These are phyloP conservation scores for Xylaria sp. DNA, from an alignment of 2,329 filamentous ascomycete genomes.

Conservation along the genomic window DNA sequence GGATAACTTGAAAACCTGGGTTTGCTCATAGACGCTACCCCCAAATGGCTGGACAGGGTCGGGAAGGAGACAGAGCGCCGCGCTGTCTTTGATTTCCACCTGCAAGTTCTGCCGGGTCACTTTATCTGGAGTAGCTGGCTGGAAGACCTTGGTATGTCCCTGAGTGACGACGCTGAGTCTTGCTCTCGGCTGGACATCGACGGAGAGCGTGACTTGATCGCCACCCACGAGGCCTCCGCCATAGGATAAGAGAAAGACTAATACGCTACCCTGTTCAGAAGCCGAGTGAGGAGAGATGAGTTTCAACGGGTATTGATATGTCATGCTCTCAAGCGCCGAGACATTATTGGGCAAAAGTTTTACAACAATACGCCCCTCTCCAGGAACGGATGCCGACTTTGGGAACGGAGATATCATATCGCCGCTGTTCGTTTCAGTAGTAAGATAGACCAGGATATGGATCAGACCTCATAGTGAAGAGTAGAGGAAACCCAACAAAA, in stretches of 20 bases:
- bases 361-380: conserved; percentile 77
- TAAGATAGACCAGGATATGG: neutral
- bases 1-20: conserved; percentile 72
- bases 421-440: neutral
- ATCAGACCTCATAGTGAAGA: conserved; percentile 11
- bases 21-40: conserved; percentile 80
- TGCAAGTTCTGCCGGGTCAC: conserved; percentile 61
- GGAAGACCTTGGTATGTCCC: conserved; percentile 96
- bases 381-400: conserved; percentile 71
- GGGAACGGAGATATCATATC: conserved; percentile 72
- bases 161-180: conserved; percentile 70
- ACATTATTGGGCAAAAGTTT: conserved; percentile 70
- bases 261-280: conserved; percentile 65
- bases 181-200: conserved; percentile 66
- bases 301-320: conserved; percentile 94
- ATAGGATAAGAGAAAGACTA: conserved; percentile 91
- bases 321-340: conserved; percentile 73
- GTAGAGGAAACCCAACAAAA: neutral
- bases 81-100: conserved; percentile 53
- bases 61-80: conserved; percentile 70
- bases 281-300: conserved; percentile 79
- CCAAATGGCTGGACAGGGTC: conserved; percentile 94
- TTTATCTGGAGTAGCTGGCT: conserved; percentile 62
- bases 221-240: conserved; percentile 91
- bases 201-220: conserved; percentile 74